phyloP scores from a whole-genome alignment of 169 alveolate species.

The Besnoitia besnoiti region DNA sequence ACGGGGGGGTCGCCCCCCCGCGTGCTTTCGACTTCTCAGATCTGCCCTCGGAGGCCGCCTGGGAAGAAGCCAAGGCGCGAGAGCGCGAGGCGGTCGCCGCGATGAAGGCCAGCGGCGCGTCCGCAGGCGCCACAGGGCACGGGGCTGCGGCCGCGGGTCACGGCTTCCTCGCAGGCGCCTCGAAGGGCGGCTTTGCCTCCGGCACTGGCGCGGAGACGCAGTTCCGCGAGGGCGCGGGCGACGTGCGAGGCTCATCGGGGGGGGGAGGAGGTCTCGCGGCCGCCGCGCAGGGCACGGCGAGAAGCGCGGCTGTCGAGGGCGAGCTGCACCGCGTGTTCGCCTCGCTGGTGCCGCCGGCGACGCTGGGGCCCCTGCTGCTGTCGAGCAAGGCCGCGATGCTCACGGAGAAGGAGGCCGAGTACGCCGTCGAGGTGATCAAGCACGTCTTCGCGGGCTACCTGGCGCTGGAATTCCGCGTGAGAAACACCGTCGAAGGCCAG shows the following conservation, averaged over 20 bases:
- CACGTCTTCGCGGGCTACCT: slow-evolving; percentile 62
- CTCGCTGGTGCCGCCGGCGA: slow-evolving; percentile 26
- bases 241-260: background rate
- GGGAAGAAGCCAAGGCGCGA: background rate
- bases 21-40: background rate
- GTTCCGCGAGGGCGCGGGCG: background rate
- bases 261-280: background rate
- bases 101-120: background rate
- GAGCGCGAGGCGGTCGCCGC: slow-evolving; percentile 14
- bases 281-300: slow-evolving; percentile 38
- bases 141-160: background rate
- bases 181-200: too few relatives aligned
- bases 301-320: slow-evolving; percentile 22
- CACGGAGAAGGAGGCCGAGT: slow-evolving; percentile 78
- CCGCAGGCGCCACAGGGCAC: background rate
- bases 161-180: background rate
- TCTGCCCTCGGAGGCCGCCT: background rate
- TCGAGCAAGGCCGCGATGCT: slow-evolving; percentile 61
- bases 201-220: background rate
- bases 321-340: slow-evolving; percentile 13
- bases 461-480: slow-evolving; percentile 70
- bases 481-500: slow-evolving; percentile 72
- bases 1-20: background rate
- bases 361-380: slow-evolving; percentile 60
- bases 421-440: slow-evolving; percentile 72